Base-by-base conservation (phyloP, 2,329 filamentous ascomycete genomes). In the Bimuria novae-zelandiae region DNA sequence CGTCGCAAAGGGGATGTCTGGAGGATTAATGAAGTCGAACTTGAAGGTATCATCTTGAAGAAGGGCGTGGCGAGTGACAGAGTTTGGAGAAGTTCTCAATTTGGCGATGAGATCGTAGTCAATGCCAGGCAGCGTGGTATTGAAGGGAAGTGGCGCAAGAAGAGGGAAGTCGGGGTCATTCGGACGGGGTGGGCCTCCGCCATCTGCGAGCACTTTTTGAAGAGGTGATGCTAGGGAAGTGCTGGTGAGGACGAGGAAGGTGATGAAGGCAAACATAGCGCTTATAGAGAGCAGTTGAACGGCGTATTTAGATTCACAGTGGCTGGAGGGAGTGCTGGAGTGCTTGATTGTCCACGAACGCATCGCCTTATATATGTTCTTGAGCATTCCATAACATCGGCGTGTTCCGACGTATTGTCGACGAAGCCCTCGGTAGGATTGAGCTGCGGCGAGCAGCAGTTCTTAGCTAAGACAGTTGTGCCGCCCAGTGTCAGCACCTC, bases 21-120 rank as follows among this genome's bases (percentile, higher is more conserved):
- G 51, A 4, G 51, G 45, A 23, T 39, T 41, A 17, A 45, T 46
- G 41, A 54, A 54, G 51, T 54, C 51, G 33, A 54, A 54, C 32
- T 49, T 46, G 51, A 54, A 54, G 10, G 40, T 32, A 12, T 33
- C 37, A 35, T 54, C 51, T 11, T 45, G 51, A 17, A 54, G 46
- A 17, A 54, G 51, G n/a, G 39, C 40, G n/a, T 46, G 39, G 36
- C 51, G 44, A 21, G 45, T 48, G 10, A 53, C 51, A 7, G 44
- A 37, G 17, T 53, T 53, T 7, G 44, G 44, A 3, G 29, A 36
- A 4, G 46, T 49, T 17, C 32, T 41, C 23, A 49, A 36, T 17
- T 35, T 36, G 25, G 46, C 46, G 21, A 49, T 37, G 4, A 49
- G 36, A 19, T 35, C 46, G 36, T 42, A 49, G 36, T 49, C 46